Evolutionary conservation across 1,139 yeast genomes (phyloP).

Genomic region (Hansenula lynferdii): DNA sequence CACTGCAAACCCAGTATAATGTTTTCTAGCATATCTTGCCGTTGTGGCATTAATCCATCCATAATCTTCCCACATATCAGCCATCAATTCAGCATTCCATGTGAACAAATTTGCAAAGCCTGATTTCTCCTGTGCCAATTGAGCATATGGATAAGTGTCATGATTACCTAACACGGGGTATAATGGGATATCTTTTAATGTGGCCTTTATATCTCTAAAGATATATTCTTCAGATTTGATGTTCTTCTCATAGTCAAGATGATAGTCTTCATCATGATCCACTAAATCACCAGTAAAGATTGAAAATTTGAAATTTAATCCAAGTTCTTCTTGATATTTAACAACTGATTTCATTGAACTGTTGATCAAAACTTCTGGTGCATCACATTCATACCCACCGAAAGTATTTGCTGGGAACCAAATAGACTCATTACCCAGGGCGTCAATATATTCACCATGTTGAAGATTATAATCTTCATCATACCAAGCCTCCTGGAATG

Average conservation of each 20-base stretch:
- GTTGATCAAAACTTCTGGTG: constrained; percentile 56
- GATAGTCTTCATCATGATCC: constrained; percentile 49
- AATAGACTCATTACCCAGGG: constrained; percentile 27
- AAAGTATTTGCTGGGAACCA: constrained; percentile 52
- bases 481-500: constrained; percentile 33
- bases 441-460: constrained; percentile 31
- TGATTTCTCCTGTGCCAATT: constrained; percentile 50
- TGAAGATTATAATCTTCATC: constrained; percentile 33
- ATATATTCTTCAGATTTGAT: constrained; percentile 48
- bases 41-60: constrained; percentile 37
- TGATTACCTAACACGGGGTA: constrained; percentile 67
- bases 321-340: constrained; percentile 28
- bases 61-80: constrained; percentile 49
- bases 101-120: constrained; percentile 45
- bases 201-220: constrained; percentile 49
- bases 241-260: constrained; percentile 42
- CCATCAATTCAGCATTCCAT: constrained; percentile 59
- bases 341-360: constrained; percentile 46
- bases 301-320: constrained; percentile 47
- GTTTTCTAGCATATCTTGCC: constrained; percentile 34
- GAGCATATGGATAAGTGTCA: constrained; percentile 71
- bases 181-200: constrained; percentile 52
- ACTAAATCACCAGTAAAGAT: constrained; percentile 69
- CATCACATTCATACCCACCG: constrained; percentile 60
- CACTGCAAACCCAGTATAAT: constrained; percentile 61